Conservation (phyloP, 169 alveolate species). For the Plasmodium gaboni region DNA sequence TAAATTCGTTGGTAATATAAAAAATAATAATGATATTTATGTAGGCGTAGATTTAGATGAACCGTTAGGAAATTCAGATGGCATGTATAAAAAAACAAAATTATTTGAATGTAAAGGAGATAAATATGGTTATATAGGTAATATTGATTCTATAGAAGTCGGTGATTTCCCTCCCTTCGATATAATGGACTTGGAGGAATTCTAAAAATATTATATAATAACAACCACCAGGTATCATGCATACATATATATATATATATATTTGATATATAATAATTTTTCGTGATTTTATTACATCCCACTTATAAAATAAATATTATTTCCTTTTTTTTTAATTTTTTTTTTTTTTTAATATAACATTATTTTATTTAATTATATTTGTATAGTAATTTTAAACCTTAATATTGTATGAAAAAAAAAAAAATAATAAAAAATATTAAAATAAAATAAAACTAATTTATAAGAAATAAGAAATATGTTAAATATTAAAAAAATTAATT, state of each 20-base stretch:
- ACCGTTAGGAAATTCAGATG: constrained; percentile 92
- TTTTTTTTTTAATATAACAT: too few relatives aligned
- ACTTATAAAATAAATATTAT: too few relatives aligned
- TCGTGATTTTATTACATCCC: too few relatives aligned
- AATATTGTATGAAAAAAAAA: too few relatives aligned
- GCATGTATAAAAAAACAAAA: constrained; percentile 81
- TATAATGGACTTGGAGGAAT: constrained; percentile 87
- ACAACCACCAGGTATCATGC: background rate
- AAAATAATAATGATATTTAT: constrained; percentile 66
- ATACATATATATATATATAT: background rate
- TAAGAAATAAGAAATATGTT: too few relatives aligned
- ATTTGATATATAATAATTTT: too few relatives aligned
- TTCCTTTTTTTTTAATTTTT: too few relatives aligned
- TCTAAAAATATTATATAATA: constrained; percentile 3
- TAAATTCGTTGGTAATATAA: constrained; percentile 77
- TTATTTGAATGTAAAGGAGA: constrained; percentile 87
- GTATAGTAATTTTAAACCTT: too few relatives aligned
- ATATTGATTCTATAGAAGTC: constrained; percentile 86
- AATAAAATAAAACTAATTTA: too few relatives aligned
- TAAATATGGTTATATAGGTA: constrained; percentile 88
- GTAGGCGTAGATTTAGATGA: constrained; percentile 93
- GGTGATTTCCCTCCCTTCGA: constrained; percentile 93
- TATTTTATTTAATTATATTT: too few relatives aligned
- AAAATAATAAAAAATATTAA: too few relatives aligned
- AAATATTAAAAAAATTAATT: too few relatives aligned